phyloP scores from a whole-genome alignment of 108 stramenopile species.

The Epithemia pelagica region DNA sequence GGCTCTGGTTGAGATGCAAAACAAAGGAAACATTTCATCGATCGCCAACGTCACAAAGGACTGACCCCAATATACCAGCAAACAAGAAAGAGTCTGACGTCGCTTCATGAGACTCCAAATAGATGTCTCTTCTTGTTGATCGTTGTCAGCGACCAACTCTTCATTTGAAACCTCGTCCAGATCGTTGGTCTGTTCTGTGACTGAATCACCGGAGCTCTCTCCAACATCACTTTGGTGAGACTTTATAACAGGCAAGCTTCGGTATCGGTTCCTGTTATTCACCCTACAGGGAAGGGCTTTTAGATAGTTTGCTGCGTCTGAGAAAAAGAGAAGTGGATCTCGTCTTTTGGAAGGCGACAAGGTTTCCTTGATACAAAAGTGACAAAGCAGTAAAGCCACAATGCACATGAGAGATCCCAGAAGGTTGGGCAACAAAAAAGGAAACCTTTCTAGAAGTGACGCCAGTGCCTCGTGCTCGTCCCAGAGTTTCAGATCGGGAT shows the following conservation, averaged over 20 bases:
- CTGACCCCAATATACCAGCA: constrained; percentile 46
- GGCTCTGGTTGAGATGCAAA: constrained; percentile 45
- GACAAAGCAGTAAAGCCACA: constrained; percentile 10
- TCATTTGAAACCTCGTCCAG: constrained; percentile 1
- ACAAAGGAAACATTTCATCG: constrained; percentile 64
- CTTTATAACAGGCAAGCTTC: not conserved
- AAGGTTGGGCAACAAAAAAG: constrained; percentile 51
- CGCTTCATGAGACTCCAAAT: not conserved
- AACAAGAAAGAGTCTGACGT: not conserved
- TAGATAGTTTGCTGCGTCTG: constrained; percentile 8
- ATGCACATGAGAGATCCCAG: constrained; percentile 36
- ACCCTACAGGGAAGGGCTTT: not conserved
- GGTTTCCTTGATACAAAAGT: constrained; percentile 25
- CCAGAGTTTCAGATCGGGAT: constrained; percentile 13
- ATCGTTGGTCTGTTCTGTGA: too few species aligned
- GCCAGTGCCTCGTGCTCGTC: constrained; percentile 17
- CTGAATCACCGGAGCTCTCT: too few species aligned
- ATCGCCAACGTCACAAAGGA: constrained; percentile 44
- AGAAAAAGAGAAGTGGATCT: constrained; percentile 17
- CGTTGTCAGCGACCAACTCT: not conserved
- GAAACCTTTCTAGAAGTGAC: constrained; percentile 39
- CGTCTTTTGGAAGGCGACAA: constrained; percentile 13
- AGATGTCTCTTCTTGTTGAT: not conserved
- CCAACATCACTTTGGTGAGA: constrained; percentile 1
- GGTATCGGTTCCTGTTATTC: constrained; percentile 3